Conservation (phyloP, 1,284 basidiomycete genomes). For the Melampsora abietis-canadensis region DNA sequence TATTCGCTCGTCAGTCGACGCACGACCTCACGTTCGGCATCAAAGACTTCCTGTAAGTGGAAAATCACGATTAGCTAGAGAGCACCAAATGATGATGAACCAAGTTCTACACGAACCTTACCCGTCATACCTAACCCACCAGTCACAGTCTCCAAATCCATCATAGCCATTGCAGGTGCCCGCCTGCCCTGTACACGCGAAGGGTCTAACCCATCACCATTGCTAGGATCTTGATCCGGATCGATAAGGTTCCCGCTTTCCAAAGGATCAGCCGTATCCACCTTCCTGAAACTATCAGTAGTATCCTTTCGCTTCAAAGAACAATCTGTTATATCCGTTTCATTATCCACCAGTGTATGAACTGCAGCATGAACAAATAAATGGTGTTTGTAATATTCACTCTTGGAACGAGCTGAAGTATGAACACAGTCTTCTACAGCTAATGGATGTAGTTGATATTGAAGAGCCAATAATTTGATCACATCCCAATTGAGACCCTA, state of each 20-base stretch:
- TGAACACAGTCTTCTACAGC: constrained; percentile 37
- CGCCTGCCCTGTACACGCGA: not conserved
- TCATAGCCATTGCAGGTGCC: constrained; percentile 3
- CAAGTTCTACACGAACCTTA: not conserved
- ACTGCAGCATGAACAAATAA: constrained; percentile 38
- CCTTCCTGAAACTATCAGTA: no score
- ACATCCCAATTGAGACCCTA: constrained; percentile 39
- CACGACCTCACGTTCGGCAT: constrained; percentile 30
- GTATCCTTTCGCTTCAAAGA: not conserved
- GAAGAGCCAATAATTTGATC: constrained; percentile 20
- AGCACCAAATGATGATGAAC: not conserved
- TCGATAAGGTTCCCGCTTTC: constrained; percentile 13
- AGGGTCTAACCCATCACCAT: not conserved
- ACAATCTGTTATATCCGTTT: not conserved
- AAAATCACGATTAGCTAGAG: not conserved
- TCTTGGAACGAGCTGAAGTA: constrained; percentile 22
- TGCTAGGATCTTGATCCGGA: constrained; percentile 10
- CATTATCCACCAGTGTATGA: constrained; percentile 15
- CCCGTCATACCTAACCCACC: not conserved
- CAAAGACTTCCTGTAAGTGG: constrained; percentile 20
- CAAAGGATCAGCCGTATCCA: not conserved
- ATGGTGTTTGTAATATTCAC: constrained; percentile 37
- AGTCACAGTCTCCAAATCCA: constrained; percentile 10
- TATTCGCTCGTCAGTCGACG: constrained; percentile 28
- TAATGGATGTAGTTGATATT: constrained; percentile 22